Conservation (phyloP, 305 asterid genomes). For the Fraxinus angustifolia region DNA sequence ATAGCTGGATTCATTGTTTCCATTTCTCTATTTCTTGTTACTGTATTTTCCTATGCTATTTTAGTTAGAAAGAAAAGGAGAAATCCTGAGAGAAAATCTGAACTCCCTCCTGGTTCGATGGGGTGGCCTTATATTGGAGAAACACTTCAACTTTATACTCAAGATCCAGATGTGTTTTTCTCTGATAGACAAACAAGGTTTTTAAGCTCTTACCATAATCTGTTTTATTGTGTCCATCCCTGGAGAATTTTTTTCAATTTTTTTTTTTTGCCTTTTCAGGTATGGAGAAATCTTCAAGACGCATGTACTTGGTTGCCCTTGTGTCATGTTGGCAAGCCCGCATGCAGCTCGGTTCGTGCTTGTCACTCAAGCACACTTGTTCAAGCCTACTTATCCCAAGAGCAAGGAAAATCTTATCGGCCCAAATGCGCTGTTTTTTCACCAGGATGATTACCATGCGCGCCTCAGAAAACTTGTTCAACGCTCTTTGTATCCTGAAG, state of each 20-base stretch:
- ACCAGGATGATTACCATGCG: slow-evolving; percentile 64
- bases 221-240: not conserved
- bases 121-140: slow-evolving; percentile 89
- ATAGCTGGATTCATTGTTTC: slow-evolving; percentile 14
- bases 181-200: slow-evolving; percentile 57
- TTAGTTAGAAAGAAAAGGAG: slow-evolving; percentile 18
- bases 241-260: not conserved
- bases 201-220: not conserved
- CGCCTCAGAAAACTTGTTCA: slow-evolving; percentile 68
- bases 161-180: slow-evolving; percentile 63
- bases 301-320: slow-evolving; percentile 67
- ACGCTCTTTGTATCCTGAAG: slow-evolving; percentile 48
- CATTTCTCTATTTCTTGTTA: slow-evolving; percentile 22
- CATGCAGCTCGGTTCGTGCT: slow-evolving; percentile 87
- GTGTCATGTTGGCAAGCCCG: slow-evolving; percentile 85
- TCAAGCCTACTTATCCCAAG: slow-evolving; percentile 85
- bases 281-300: slow-evolving; percentile 87
- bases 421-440: slow-evolving; percentile 72
- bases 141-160: slow-evolving; percentile 79
- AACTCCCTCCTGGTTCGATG: slow-evolving; percentile 91
- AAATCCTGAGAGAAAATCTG: slow-evolving; percentile 11
- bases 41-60: slow-evolving; percentile 24
- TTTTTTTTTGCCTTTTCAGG: slow-evolving; percentile 28
- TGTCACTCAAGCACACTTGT: slow-evolving; percentile 56
- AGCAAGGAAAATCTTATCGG: slow-evolving; percentile 78